Evolutionary conservation across 495 filamentous ascomycete species (phyloP).

Genomic region (Penicillium fimorum): DNA sequence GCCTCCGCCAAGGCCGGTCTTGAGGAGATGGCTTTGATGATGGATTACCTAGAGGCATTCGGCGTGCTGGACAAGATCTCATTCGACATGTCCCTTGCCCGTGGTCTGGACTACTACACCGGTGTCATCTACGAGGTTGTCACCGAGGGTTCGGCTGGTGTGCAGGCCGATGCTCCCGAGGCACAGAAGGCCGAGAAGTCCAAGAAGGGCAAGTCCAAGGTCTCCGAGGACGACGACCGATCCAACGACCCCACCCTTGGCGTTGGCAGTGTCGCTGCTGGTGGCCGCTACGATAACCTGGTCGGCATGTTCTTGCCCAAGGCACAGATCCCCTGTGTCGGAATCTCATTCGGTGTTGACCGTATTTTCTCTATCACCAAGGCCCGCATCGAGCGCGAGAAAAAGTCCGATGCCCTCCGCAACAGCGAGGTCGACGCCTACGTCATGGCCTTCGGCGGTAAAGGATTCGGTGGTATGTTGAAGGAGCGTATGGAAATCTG

Average conservation of each 20-base stretch:
- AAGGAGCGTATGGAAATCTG: conserved; percentile 77
- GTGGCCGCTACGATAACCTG: conserved; percentile 89
- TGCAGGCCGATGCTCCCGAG: conserved; percentile 41
- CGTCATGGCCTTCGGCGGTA: conserved; percentile 92
- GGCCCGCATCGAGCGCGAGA: conserved; percentile 64
- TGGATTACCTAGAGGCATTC: conserved; percentile 78
- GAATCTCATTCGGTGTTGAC: conserved; percentile 93
- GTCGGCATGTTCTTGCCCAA: conserved; percentile 91
- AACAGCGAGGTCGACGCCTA: conserved; percentile 80
- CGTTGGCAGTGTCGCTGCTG: conserved; percentile 84
- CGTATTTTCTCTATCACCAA: conserved; percentile 91
- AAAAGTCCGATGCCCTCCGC: conserved; percentile 48
- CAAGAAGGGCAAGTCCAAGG: conserved; percentile 59
- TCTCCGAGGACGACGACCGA: conserved; percentile 70
- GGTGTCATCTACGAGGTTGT: conserved; percentile 91
- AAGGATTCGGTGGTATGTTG: conserved; percentile 77
- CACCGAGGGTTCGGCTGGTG: conserved; percentile 74
- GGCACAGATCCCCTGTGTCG: conserved; percentile 83
- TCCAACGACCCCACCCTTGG: conserved; percentile 79
- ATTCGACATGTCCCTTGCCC: conserved; percentile 79
- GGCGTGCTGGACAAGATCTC: conserved; percentile 67
- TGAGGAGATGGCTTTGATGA: conserved; percentile 76
- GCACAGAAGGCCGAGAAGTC: conserved; percentile 49
- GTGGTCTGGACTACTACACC: conserved; percentile 92
- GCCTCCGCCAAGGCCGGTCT: conserved; percentile 71